Conservation (phyloP, 2,329 filamentous ascomycete species). For the Tolypocladium tropicale region DNA sequence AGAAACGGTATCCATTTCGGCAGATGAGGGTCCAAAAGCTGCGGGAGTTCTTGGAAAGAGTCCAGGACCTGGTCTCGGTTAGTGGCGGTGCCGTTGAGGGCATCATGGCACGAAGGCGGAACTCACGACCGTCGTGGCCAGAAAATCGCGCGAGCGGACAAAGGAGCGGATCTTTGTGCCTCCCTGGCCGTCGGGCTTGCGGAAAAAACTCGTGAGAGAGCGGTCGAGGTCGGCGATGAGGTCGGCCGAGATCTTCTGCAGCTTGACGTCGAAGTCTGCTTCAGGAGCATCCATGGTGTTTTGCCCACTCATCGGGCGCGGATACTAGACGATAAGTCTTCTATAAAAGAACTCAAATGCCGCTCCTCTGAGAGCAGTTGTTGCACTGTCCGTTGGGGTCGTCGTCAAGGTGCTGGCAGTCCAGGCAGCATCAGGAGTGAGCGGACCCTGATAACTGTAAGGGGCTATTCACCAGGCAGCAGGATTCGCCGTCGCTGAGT, state of each 20-base stretch:
- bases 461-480: not conserved
- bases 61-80: conserved; percentile 48
- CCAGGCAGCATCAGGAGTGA: not conserved
- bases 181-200: conserved; percentile 37
- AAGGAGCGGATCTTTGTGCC: conserved; percentile 32
- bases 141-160: conserved; percentile 38
- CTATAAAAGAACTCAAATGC: accelerated
- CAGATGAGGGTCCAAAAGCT: conserved; percentile 79
- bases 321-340: not conserved
- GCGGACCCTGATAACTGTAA: not conserved
- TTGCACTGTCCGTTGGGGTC: not conserved
- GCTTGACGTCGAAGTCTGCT: conserved; percentile 49
- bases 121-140: conserved; percentile 36
- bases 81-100: not conserved
- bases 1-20: conserved; percentile 64
- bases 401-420: not conserved
- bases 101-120: not conserved
- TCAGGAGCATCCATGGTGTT: conserved; percentile 49
- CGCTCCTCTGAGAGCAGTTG: not conserved
- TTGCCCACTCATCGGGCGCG: not conserved
- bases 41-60: conserved; percentile 89
- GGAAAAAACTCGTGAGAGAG: conserved; percentile 40
- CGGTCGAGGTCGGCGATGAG: conserved; percentile 48
- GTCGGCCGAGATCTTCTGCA: conserved; percentile 50
- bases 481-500: not conserved